phyloP scores from a whole-genome alignment of 1,139 yeast species.

The Yamadazyma sp. region DNA sequence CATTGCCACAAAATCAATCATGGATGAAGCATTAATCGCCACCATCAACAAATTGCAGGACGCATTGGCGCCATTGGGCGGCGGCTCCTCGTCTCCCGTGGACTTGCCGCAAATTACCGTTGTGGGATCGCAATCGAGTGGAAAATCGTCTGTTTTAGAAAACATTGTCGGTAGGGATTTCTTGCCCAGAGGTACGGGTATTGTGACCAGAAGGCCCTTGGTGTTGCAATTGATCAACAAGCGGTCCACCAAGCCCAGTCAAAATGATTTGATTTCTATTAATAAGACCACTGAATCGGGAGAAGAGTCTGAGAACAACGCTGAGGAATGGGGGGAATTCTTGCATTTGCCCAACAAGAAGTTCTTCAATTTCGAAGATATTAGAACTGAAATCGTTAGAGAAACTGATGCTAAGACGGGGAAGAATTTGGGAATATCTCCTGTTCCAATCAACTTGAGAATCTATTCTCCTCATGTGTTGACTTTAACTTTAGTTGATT shows the following conservation, averaged over 20 bases:
- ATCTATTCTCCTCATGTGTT: conserved; percentile 95
- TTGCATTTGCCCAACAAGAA: conserved; percentile 89
- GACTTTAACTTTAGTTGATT: conserved; percentile 92
- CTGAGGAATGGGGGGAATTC: conserved; percentile 98
- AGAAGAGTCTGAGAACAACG: conserved; percentile 66
- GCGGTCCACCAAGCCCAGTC: conserved; percentile 35
- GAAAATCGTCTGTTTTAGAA: conserved; percentile 90
- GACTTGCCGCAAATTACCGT: conserved; percentile 97
- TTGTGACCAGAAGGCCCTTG: conserved; percentile 91
- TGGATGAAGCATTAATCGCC: conserved; percentile 89
- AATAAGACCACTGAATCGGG: conserved; percentile 43
- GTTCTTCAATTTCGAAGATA: conserved; percentile 86
- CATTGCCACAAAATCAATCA: conserved; percentile 22
- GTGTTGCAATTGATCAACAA: conserved; percentile 78
- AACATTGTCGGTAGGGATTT: conserved; percentile 95
- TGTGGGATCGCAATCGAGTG: conserved; percentile 93
- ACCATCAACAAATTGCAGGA: conserved; percentile 92
- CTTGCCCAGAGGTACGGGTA: conserved; percentile 93
- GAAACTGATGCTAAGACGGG: conserved; percentile 97
- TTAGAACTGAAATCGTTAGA: conserved; percentile 83
- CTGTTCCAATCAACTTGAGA: conserved; percentile 89
- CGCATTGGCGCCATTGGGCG: conserved; percentile 92
- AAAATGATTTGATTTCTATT: conserved; percentile 32
- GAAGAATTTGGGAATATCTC: conserved; percentile 85
- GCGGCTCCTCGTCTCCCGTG: conserved; percentile 78